phyloP scores from a whole-genome alignment of 1,284 basidiomycete species.

The Pseudozyma sp. region DNA sequence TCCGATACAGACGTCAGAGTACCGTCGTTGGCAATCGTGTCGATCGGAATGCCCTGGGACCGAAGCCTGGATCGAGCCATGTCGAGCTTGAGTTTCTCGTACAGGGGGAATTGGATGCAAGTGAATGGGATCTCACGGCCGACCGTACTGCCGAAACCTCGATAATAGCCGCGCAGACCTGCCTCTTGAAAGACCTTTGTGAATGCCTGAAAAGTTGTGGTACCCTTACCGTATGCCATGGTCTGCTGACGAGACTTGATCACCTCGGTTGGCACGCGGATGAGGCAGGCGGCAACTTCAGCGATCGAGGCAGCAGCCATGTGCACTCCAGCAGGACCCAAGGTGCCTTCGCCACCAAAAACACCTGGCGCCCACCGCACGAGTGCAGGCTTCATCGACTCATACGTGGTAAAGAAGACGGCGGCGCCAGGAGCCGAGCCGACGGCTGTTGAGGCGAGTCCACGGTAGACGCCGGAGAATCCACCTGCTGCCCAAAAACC shows the following conservation, averaged over 20 bases:
- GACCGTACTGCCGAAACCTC: conserved; percentile 82
- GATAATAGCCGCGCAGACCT: conserved; percentile 79
- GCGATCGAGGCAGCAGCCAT: conserved; percentile 69
- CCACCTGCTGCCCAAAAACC: conserved; percentile 90
- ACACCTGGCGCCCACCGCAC: conserved; percentile 25
- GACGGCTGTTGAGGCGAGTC: conserved; percentile 92
- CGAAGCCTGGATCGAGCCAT: conserved; percentile 42
- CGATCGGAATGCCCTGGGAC: conserved; percentile 1
- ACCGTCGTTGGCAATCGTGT: neutral
- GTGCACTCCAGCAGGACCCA: conserved; percentile 64
- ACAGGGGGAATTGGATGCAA: conserved; percentile 95
- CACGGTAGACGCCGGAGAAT: conserved; percentile 91
- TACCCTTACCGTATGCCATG: conserved; percentile 75
- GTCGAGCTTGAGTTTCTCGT: conserved; percentile 82
- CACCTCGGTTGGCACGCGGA: conserved; percentile 93
- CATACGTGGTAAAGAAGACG: conserved; percentile 94
- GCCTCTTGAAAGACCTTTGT: conserved; percentile 73
- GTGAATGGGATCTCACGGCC: conserved; percentile 96
- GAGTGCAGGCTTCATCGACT: conserved; percentile 80
- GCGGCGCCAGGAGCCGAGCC: conserved; percentile 97
- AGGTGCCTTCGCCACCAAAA: conserved; percentile 36
- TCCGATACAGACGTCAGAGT: conserved; percentile 17
- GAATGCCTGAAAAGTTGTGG: conserved; percentile 72
- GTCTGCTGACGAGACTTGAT: conserved; percentile 88
- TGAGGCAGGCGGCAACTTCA: conserved; percentile 80